Evolutionary conservation across 495 filamentous ascomycete species (phyloP).

Genomic region (Aspergillus bertholletiae): DNA sequence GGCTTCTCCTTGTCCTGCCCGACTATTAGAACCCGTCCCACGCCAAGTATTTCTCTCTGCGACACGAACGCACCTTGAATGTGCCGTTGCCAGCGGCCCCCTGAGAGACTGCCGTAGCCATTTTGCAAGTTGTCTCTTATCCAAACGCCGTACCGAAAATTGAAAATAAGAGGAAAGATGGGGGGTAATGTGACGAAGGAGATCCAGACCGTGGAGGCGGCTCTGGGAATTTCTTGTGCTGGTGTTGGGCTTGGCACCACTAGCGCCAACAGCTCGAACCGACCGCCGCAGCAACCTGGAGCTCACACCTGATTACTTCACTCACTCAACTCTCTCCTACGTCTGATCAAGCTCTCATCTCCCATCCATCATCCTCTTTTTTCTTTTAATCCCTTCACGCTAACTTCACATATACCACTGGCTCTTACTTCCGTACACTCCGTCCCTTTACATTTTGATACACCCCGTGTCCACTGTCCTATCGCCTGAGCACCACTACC

Average conservation of each 20-base stretch:
- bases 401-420: not conserved
- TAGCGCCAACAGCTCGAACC: slow-evolving; percentile 32
- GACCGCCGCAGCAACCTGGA: slow-evolving; percentile 19
- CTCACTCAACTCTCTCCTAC: slow-evolving; percentile 16
- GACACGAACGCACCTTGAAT: slow-evolving; percentile 64
- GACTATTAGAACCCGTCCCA: slow-evolving; percentile 45
- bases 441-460: not conserved
- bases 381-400: not conserved
- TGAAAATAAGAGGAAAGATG: slow-evolving; percentile 17
- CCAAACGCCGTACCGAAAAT: slow-evolving; percentile 26
- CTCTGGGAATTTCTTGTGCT: slow-evolving; percentile 47
- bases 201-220: slow-evolving; percentile 26
- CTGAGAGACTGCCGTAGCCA: slow-evolving; percentile 61
- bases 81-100: slow-evolving; percentile 61
- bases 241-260: slow-evolving; percentile 54
- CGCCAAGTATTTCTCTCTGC: slow-evolving; percentile 26
- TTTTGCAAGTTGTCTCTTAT: slow-evolving; percentile 40
- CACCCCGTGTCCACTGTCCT: slow-evolving; percentile 3
- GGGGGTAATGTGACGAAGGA: slow-evolving; percentile 18
- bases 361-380: slow-evolving; percentile 7
- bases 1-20: slow-evolving; percentile 96
- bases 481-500: slow-evolving; percentile 25
- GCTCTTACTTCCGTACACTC: not conserved
- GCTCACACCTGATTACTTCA: slow-evolving; percentile 6
- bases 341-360: slow-evolving; percentile 6